Conservation (phyloP, 306 rosid species). For the Boehmeria nivea region DNA sequence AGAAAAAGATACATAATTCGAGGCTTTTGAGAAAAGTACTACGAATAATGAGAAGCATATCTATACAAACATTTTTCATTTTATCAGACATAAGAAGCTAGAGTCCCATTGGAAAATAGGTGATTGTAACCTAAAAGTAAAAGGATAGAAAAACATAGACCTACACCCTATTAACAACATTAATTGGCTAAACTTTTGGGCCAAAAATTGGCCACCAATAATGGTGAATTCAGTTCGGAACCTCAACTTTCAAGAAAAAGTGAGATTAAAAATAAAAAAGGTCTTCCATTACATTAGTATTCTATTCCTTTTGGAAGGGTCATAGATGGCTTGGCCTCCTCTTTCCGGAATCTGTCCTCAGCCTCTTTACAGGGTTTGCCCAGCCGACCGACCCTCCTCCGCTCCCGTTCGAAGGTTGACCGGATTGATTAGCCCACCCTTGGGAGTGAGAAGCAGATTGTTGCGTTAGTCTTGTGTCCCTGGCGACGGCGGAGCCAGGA, state of each 20-base stretch:
- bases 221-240: constrained; percentile 9
- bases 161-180: constrained; percentile 44
- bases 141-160: constrained; percentile 21
- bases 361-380: constrained; percentile 86
- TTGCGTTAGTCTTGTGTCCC: constrained; percentile 48
- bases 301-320: constrained; percentile 30
- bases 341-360: constrained; percentile 86
- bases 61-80: constrained; percentile 39
- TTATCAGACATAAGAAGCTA: constrained; percentile 18
- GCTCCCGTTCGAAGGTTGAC: constrained; percentile 48
- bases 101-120: too few species aligned
- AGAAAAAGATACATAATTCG: too few species aligned
- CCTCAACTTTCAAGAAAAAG: constrained; percentile 26
- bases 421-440: constrained; percentile 53
- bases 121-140: too few species aligned
- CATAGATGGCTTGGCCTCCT: constrained; percentile 87
- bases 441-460: constrained; percentile 41
- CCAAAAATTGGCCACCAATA: constrained; percentile 29
- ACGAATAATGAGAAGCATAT: too few species aligned
- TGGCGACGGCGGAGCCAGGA: too few species aligned
- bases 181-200: constrained; percentile 31
- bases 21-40: too few species aligned
- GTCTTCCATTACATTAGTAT: constrained; percentile 23
- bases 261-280: background rate
- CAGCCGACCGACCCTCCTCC: constrained; percentile 61